phyloP scores from a whole-genome alignment of 176 grass and related monocot genomes.

The Musa schizocarpa region DNA sequence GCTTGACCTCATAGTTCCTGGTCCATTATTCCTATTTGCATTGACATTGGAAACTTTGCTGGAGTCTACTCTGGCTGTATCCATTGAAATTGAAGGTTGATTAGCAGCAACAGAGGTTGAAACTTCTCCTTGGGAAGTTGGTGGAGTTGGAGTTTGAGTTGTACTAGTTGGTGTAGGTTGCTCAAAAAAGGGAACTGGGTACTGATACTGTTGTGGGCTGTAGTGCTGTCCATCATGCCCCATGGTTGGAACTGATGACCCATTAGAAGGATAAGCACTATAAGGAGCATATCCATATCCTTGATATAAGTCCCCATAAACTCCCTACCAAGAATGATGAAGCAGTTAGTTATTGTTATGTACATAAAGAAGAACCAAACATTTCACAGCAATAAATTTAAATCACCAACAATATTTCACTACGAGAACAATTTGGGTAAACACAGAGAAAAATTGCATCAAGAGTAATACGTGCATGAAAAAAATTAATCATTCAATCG shows the following conservation, averaged over 20 bases:
- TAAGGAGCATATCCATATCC: conserved; percentile 84
- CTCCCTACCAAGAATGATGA: conserved; percentile 38
- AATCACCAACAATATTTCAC: no score
- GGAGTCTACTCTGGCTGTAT: conserved; percentile 27
- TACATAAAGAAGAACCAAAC: neutral
- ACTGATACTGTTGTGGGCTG: conserved; percentile 73
- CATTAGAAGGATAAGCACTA: conserved; percentile 57
- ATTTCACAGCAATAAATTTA: no score
- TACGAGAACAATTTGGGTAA: no score
- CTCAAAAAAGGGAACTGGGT: conserved; percentile 61
- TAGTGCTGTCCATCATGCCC: conserved; percentile 74
- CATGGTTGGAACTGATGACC: conserved; percentile 57
- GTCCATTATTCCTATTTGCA: conserved; percentile 30
- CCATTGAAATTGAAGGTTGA: conserved; percentile 32
- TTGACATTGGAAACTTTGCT: conserved; percentile 40
- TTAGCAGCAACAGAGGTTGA: conserved; percentile 38
- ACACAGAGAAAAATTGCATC: no score
- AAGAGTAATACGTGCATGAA: no score
- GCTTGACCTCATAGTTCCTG: conserved; percentile 33
- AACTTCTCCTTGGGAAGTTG: conserved; percentile 41
- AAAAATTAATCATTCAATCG: no score
- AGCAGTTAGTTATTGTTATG: neutral
- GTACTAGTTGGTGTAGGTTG: conserved; percentile 33
- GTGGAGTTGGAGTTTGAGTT: conserved; percentile 31
- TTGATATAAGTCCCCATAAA: conserved; percentile 84